A percentile compares a stretch with the other conserved stretches of the same genome.
Conservation (phyloP, 1,139 yeast genomes). For the Kodamaea arcana region DNA sequence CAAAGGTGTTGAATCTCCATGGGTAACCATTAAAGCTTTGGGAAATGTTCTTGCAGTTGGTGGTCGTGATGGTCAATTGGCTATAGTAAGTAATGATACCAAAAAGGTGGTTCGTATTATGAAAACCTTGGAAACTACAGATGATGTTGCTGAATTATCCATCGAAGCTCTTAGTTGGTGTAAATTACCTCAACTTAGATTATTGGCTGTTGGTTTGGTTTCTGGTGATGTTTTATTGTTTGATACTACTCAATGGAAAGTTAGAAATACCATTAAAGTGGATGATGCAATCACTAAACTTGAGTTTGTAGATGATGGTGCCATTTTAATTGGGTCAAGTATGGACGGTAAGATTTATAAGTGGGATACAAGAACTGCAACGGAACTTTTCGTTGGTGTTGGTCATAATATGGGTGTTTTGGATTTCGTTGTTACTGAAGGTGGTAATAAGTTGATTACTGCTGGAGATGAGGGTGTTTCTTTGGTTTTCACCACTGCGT, state of each 20-base stretch:
- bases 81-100: slow-evolving; percentile 65
- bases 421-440: slow-evolving; percentile 65
- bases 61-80: slow-evolving; percentile 80
- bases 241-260: slow-evolving; percentile 83
- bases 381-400: slow-evolving; percentile 66
- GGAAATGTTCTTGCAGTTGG: slow-evolving; percentile 61
- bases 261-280: slow-evolving; percentile 65
- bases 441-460: slow-evolving; percentile 68
- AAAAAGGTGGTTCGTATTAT: slow-evolving; percentile 70
- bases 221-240: slow-evolving; percentile 80
- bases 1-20: slow-evolving; percentile 74
- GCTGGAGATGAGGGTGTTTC: slow-evolving; percentile 99
- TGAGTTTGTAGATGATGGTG: slow-evolving; percentile 54
- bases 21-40: slow-evolving; percentile 65
- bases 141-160: slow-evolving; percentile 69
- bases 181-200: slow-evolving; percentile 47
- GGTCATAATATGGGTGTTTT: slow-evolving; percentile 95
- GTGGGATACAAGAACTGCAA: slow-evolving; percentile 88
- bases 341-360: slow-evolving; percentile 84
- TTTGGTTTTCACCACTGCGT: slow-evolving; percentile 68
- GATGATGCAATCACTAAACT: slow-evolving; percentile 84
- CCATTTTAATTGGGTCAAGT: slow-evolving; percentile 64
- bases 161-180: slow-evolving; percentile 89
- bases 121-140: slow-evolving; percentile 58
- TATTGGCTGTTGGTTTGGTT: slow-evolving; percentile 82